Evolutionary conservation across 768 basidiomycete species (phyloP), one percentile per base, ranked within the genome.

Genomic region (Tephrocybe sp.): DNA sequence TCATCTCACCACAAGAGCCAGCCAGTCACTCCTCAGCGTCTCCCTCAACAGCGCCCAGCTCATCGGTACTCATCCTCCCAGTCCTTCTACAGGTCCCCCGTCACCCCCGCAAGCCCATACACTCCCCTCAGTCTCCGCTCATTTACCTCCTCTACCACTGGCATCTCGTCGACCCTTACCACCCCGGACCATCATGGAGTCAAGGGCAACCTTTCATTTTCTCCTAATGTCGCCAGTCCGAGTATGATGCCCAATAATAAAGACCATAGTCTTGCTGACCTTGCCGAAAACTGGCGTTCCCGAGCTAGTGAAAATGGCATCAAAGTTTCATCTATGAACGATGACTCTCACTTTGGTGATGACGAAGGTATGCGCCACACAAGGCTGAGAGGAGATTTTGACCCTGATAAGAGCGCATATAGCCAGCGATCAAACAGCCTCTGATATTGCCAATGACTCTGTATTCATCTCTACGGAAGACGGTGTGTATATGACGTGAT

Each of bases 291-390:
- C 62, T 90, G 88, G 88, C 77, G 87, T 49, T 82, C 78, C 26
- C 74, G 86, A 44, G 84, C 86, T 45, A 82, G 72, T 51, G 83
- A 86, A 57, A 83, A 87, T 55, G 85, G 85, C 38, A 87, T 88
- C 52, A 84, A 78, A 64, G 83, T 87, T 45, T 71, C 79, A 22
- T 67, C 72, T 34, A 67, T 73, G 9, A 67, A 65, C 53, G 85
- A 85, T 54, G 79, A 81, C 34, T 65, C 70, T n/a, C 64, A 68
- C 41, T 72, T 67, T 57, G 65, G 64, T 31, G 72, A 77, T 45
- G 76, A 78, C 46, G 75, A 78, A 63, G 72, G 74, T 76, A 59
- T 59, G 68, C 61, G 54, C 51, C 60, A 61, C 57, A 64, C 57
- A 60, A 40, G 55, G 47, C 40, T 52, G 45, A 12, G 35, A 33